Conservation (phyloP, 495 filamentous ascomycete genomes). For the Echria macrotheca region DNA sequence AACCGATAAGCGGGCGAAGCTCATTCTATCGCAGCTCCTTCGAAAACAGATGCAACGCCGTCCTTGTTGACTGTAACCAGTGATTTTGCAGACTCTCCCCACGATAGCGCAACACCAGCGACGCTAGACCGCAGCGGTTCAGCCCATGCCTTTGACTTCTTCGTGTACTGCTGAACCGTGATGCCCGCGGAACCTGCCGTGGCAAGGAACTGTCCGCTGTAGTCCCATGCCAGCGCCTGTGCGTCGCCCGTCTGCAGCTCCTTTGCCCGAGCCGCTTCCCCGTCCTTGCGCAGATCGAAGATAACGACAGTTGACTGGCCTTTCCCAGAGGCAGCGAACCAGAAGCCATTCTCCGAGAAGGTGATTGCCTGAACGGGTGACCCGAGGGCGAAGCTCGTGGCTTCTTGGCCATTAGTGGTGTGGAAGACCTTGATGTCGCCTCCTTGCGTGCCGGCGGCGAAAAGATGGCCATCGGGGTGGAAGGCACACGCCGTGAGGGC, state of each 20-base stretch:
- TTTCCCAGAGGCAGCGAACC: constrained; percentile 74
- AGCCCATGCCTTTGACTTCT: constrained; percentile 78
- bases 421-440: constrained; percentile 84
- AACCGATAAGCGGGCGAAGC: no score
- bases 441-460: constrained; percentile 70
- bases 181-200: constrained; percentile 74
- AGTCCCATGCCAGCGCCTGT: constrained; percentile 80
- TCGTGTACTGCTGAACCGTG: constrained; percentile 81
- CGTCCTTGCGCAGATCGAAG: constrained; percentile 84
- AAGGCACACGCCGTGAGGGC: constrained; percentile 75
- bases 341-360: constrained; percentile 98
- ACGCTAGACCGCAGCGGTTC: constrained; percentile 75
- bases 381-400: constrained; percentile 62
- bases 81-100: constrained; percentile 69
- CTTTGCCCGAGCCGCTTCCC: constrained; percentile 69
- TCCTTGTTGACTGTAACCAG: constrained; percentile 68
- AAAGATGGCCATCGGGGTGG: constrained; percentile 93
- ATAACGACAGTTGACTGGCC: constrained; percentile 71
- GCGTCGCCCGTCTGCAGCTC: constrained; percentile 74
- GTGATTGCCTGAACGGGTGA: constrained; percentile 65
- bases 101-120: constrained; percentile 64
- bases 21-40: constrained; percentile 26
- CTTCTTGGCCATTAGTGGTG: constrained; percentile 63
- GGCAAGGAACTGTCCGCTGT: constrained; percentile 88
- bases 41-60: constrained; percentile 65